Percentiles rank a stretch among this genome's conserved stretches.
Evolutionary conservation across 2,329 filamentous ascomycete genomes (phyloP).

Genomic region (Clathrospora elynae): DNA sequence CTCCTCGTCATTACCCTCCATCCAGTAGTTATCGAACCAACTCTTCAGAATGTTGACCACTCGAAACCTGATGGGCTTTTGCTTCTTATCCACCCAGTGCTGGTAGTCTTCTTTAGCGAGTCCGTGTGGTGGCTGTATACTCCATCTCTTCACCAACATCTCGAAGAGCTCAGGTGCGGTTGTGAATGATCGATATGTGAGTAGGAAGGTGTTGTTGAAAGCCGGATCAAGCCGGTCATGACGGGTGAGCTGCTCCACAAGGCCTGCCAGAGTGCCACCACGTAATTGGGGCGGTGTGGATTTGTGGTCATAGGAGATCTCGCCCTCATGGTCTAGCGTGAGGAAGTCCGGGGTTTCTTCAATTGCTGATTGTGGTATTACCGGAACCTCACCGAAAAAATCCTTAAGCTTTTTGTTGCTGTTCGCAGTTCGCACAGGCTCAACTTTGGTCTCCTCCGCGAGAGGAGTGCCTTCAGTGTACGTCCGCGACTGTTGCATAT

Average conservation of each 20-base stretch:
- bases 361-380: slow-evolving; percentile 54
- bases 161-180: slow-evolving; percentile 89
- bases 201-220: slow-evolving; percentile 96
- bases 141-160: slow-evolving; percentile 87
- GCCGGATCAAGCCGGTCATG: slow-evolving; percentile 94
- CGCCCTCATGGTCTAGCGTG: slow-evolving; percentile 82
- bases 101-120: slow-evolving; percentile 78
- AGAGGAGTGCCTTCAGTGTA: slow-evolving; percentile 62
- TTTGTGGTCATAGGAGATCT: slow-evolving; percentile 89
- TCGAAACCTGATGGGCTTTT: slow-evolving; percentile 92
- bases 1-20: slow-evolving; percentile 87
- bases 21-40: slow-evolving; percentile 99
- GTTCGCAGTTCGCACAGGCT: slow-evolving; percentile 46
- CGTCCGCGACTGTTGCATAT: slow-evolving; percentile 64
- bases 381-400: slow-evolving; percentile 59
- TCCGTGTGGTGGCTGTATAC: slow-evolving; percentile 86
- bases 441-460: slow-evolving; percentile 38
- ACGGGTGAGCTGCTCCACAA: slow-evolving; percentile 93
- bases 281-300: slow-evolving; percentile 75
- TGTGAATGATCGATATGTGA: slow-evolving; percentile 96
- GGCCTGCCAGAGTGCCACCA: slow-evolving; percentile 83
- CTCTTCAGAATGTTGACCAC: slow-evolving; percentile 97
- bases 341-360: slow-evolving; percentile 86
- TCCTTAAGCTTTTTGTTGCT: slow-evolving; percentile 57
- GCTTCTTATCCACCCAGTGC: slow-evolving; percentile 89